phyloP scores from a whole-genome alignment of 2,329 filamentous ascomycete species.

The Dactylellina drechsleri region DNA sequence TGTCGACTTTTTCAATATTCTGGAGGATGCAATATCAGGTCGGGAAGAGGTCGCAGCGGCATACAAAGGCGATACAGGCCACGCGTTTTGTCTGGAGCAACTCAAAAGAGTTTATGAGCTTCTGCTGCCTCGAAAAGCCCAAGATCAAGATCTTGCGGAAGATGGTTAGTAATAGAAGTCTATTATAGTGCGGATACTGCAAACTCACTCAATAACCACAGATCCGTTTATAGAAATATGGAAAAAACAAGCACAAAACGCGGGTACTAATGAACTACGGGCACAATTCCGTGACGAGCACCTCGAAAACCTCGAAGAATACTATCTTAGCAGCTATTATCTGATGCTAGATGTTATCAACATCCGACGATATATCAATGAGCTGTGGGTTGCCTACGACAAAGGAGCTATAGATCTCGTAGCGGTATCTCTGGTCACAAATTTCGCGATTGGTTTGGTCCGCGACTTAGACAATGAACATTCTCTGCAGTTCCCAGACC shows the following conservation, averaged over 20 bases:
- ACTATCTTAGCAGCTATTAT: slow-evolving; percentile 4
- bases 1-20: neutral
- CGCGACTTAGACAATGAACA: neutral
- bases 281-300: slow-evolving; percentile 5
- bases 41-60: slow-evolving; percentile 1
- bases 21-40: neutral
- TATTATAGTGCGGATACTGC: too few relatives aligned
- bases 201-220: too few relatives aligned
- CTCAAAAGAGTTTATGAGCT: too few relatives aligned
- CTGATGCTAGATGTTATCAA: neutral
- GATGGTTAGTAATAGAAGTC: too few relatives aligned
- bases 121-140: too few relatives aligned
- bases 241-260: neutral
- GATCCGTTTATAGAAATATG: too few relatives aligned
- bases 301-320: neutral
- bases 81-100: neutral
- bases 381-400: neutral
- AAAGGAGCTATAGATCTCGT: slow-evolving; percentile 2
- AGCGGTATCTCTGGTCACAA: neutral
- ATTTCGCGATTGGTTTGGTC: slow-evolving; percentile 3
- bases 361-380: neutral
- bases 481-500: too few relatives aligned
- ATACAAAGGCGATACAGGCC: neutral
- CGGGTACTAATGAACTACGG: neutral
- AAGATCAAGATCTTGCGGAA: too few relatives aligned